Base-by-base conservation (phyloP, 352 stramenopile species). In the Phytophthora pseudosyringae region DNA sequence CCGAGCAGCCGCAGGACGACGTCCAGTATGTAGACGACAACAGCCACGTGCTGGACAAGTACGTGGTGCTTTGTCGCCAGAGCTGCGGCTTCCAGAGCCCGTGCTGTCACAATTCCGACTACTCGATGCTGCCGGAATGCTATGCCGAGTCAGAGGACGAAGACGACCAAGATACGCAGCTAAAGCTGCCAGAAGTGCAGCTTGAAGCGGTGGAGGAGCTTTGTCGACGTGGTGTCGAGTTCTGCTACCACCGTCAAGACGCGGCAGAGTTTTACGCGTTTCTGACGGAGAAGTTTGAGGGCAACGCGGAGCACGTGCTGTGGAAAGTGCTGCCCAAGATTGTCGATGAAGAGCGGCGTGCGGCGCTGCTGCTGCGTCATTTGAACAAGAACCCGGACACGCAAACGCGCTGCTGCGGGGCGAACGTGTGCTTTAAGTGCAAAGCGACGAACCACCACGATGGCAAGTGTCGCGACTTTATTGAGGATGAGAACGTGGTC, bases 71-170 rank as follows among this genome's bases (percentile, higher is more conserved):
- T 26, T 89, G 80, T 63, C 71, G 56, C 9, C 78, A 87, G 53
- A 87, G 78, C 52, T 87, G 75, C 50, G 78, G 78, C 26, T 89
- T 89, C 48, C 80, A 89, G 59, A 73, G 73, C 12, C 80, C 78
- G 8, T 88, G 80, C 57, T 88, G 80, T 61, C 73, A 89, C 57
- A 79, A 84, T 28, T 35, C 67, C 3, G 73, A 84, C 40, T 89
- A 87, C 68, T 78, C 78, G 25, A 86, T 86, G 75, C 63, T 89
- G 16, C 67, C 73, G 11, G 15, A 57, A 13, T 35, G 55, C 1
- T 46, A 59, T 25, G 43, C 49, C 5, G 49, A 60, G 29, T 32
- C 54, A 0, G 32, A 59, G 3, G 56, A 61, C 18, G 59, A 63
- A 18, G 33, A 66, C 4, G 33, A 56, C 1, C 29, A 59, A 7